Conservation (phyloP, 179 eudicot species). For the Actinidia chinensis region DNA sequence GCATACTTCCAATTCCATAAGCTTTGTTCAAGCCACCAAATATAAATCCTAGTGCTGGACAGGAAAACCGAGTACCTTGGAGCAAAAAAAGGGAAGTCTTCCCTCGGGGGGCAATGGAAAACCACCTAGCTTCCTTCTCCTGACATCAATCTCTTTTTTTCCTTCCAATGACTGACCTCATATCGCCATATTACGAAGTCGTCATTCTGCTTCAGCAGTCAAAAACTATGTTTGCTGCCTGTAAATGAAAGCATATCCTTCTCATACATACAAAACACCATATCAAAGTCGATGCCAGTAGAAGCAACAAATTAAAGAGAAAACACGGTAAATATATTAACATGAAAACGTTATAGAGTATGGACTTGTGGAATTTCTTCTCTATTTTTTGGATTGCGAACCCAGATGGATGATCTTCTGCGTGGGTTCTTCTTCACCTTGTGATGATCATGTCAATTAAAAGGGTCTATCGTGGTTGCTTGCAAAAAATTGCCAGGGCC, state of each 20-base stretch:
- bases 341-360: too few relatives aligned
- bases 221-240: constrained; percentile 86
- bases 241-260: constrained; percentile 99
- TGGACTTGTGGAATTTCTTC: too few relatives aligned
- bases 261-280: constrained; percentile 78
- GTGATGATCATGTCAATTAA: too few relatives aligned
- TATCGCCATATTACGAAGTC: constrained; percentile 85
- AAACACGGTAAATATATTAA: too few relatives aligned
- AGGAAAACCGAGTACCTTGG: constrained; percentile 73
- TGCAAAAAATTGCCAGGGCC: too few relatives aligned
- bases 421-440: too few relatives aligned
- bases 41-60: constrained; percentile 74
- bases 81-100: constrained; percentile 89
- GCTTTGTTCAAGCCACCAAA: constrained; percentile 97
- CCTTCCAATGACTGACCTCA: constrained; percentile 97
- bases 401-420: too few relatives aligned
- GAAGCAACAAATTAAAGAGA: too few relatives aligned
- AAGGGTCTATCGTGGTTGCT: too few relatives aligned
- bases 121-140: constrained; percentile 84
- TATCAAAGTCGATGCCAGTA: too few relatives aligned
- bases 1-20: constrained; percentile 90
- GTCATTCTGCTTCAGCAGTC: constrained; percentile 77
- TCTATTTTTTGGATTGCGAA: too few relatives aligned
- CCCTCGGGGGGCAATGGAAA: constrained; percentile 88
- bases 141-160: constrained; percentile 79